These are phyloP conservation scores for Heritiera fomes DNA, from an alignment of 345 rosid species.

Conservation along the genomic window DNA sequence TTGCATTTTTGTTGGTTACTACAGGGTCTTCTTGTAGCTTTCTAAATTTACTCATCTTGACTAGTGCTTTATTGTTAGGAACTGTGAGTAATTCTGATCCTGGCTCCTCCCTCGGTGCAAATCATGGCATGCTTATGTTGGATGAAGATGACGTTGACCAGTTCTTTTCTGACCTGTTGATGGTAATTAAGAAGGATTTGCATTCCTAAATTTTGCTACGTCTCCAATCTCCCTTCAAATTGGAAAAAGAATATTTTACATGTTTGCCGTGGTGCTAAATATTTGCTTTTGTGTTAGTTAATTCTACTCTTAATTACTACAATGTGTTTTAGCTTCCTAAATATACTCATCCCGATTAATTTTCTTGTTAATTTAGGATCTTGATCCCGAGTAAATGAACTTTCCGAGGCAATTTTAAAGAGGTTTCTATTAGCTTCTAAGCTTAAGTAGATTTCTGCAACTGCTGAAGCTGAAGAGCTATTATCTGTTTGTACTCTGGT, in stretches of 20 bases:
- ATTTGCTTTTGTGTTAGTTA: neutral
- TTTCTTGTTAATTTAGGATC: slow-evolving; percentile 6
- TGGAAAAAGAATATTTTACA: too few relatives aligned
- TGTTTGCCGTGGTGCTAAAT: too few relatives aligned
- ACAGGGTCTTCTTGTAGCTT: neutral
- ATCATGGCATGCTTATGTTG: neutral
- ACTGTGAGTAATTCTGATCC: too few relatives aligned
- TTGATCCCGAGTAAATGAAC: neutral
- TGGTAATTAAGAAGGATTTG: too few relatives aligned
- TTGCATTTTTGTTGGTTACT: neutral
- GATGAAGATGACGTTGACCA: too few relatives aligned
- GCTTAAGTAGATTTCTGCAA: neutral
- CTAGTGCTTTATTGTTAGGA: too few relatives aligned
- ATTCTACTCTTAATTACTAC: neutral
- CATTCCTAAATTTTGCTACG: too few relatives aligned
- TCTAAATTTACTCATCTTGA: neutral
- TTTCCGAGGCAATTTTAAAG: neutral
- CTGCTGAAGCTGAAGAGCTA: neutral
- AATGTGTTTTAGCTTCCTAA: neutral
- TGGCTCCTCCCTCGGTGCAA: too few relatives aligned
- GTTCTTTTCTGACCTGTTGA: too few relatives aligned
- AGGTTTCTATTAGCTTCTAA: neutral
- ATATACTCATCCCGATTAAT: neutral
- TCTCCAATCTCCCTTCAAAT: too few relatives aligned
- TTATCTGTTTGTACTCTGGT: too few relatives aligned